Base-by-base conservation (phyloP, 2,329 filamentous ascomycete species). In the Teratosphaeriaceae sp. region DNA sequence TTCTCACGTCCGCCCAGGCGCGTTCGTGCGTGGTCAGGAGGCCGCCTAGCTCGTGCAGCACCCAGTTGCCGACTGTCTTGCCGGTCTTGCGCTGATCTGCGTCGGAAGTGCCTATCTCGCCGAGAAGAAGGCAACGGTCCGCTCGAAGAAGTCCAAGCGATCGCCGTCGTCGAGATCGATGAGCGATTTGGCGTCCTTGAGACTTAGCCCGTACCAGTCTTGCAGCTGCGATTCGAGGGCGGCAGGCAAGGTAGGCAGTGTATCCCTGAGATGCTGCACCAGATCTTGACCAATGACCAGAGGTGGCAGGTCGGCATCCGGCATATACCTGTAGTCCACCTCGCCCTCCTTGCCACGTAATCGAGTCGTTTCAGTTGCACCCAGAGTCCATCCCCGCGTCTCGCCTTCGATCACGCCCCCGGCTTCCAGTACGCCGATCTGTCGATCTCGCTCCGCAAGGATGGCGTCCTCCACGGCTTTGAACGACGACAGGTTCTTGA, bases 301-400 rank as follows among this genome's bases (percentile, higher is more conserved):
- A 1, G 92, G 88, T 0, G 79, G 76, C 12, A 98, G 73, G 60
- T 98, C 92, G 4, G 92, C 87, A 62, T 98, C 92, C 0, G 92
- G 90, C 90, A 98, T 97, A 61, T 98, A 98, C 31, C 92, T 77
- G 65, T 98, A 98, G 64, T 98, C 92, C 5, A 97, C 88, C 60
- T 95, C 90, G 37, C 92, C 92, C 64, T 97, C 92, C 64, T 98
- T 98, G 20, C 88, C 88, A 56, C 92, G 78, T 33, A 98, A 69
- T 30, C 84, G 77, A 45, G 79, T 80, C 3, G 92, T 97, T 61
- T 88, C 83, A 3, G 79, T 88, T 49, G 80, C 83, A 2, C 88
- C 88, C 19, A 95, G 75, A 1, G 87, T 85, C 88, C 89, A 98
- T 5, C 92, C 90, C 44, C 92, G 78, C 6, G 92, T 98, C 68